These are phyloP conservation scores for Eurotiales sp. DNA, from an alignment of 2,329 filamentous ascomycete species.

Conservation along the genomic window DNA sequence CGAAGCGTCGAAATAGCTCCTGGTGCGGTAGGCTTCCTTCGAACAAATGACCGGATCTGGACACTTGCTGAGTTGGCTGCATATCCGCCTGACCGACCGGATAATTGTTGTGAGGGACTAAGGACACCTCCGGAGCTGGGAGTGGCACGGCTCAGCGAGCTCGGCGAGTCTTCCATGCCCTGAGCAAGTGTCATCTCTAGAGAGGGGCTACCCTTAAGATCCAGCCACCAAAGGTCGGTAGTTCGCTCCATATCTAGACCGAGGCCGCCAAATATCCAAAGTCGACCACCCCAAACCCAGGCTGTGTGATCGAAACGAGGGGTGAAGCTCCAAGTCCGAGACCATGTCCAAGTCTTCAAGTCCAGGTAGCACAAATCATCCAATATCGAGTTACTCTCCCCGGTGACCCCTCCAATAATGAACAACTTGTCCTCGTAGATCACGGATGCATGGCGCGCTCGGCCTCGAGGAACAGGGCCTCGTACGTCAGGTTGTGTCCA, in stretches of 20 bases:
- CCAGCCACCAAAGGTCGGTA: constrained; percentile 95
- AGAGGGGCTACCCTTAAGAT: constrained; percentile 84
- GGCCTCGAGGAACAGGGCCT: constrained; percentile 80
- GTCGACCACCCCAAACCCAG: constrained; percentile 85
- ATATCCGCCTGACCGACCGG: constrained; percentile 52
- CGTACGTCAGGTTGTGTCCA: constrained; percentile 91
- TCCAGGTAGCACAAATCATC: constrained; percentile 97
- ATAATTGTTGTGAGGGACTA: constrained; percentile 33
- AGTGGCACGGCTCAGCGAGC: constrained; percentile 30
- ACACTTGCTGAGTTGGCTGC: constrained; percentile 67
- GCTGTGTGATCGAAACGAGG: constrained; percentile 91
- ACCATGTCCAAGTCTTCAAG: constrained; percentile 97
- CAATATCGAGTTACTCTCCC: constrained; percentile 76
- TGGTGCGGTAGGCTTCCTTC: constrained; percentile 60
- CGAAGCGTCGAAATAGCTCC: constrained; percentile 86
- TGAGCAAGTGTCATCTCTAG: constrained; percentile 68
- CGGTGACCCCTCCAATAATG: constrained; percentile 91
- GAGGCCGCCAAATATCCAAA: constrained; percentile 95
- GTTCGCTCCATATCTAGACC: constrained; percentile 96
- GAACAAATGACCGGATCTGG: constrained; percentile 52
- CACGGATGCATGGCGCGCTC: constrained; percentile 88
- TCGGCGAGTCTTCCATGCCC: constrained; percentile 46
- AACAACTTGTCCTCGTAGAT: constrained; percentile 96
- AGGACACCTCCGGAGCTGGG: constrained; percentile 34
- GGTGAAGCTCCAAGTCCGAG: constrained; percentile 90